phyloP scores from a whole-genome alignment of 805 yeast species.

The Cyberlindnera americana region DNA sequence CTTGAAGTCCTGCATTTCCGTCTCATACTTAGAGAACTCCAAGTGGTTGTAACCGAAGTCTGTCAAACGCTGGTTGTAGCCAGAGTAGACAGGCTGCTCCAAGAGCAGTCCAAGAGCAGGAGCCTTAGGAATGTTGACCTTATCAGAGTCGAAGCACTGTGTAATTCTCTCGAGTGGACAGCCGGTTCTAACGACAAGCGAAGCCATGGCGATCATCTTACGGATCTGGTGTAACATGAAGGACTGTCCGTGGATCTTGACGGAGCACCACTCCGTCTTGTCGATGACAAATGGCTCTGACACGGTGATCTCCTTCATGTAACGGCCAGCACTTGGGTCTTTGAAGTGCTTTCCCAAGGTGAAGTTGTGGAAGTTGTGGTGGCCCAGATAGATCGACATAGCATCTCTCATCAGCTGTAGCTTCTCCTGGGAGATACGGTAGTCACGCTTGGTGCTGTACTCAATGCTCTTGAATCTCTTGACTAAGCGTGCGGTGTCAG shows the following conservation, averaged over 20 bases:
- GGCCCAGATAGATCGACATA: slow-evolving; percentile 72
- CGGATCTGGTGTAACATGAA: slow-evolving; percentile 98
- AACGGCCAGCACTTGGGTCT: slow-evolving; percentile 83
- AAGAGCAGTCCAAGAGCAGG: slow-evolving; percentile 91
- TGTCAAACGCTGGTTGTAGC: slow-evolving; percentile 67
- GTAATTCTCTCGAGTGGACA: slow-evolving; percentile 72
- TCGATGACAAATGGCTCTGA: slow-evolving; percentile 89
- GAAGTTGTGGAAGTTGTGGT: slow-evolving; percentile 89
- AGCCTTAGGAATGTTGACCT: slow-evolving; percentile 92
- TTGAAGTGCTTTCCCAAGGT: slow-evolving; percentile 77
- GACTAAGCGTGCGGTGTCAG: slow-evolving; percentile 38
- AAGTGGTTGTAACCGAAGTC: slow-evolving; percentile 76
- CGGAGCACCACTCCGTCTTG: slow-evolving; percentile 93
- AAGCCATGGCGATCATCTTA: slow-evolving; percentile 96
- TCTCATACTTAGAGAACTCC: slow-evolving; percentile 60
- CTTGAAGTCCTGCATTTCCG: slow-evolving; percentile 82
- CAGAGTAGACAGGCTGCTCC: slow-evolving; percentile 89
- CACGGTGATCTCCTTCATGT: slow-evolving; percentile 73
- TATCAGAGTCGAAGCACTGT: slow-evolving; percentile 71
- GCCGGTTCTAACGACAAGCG: slow-evolving; percentile 79
- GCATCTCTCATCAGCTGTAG: slow-evolving; percentile 62
- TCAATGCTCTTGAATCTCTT: slow-evolving; percentile 60
- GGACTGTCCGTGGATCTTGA: slow-evolving; percentile 96
- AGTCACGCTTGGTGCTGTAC: slow-evolving; percentile 62
- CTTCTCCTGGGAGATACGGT: slow-evolving; percentile 60